These are phyloP conservation scores for Neonectria coccinea DNA, from an alignment of 2,329 filamentous ascomycete genomes.

Conservation along the genomic window DNA sequence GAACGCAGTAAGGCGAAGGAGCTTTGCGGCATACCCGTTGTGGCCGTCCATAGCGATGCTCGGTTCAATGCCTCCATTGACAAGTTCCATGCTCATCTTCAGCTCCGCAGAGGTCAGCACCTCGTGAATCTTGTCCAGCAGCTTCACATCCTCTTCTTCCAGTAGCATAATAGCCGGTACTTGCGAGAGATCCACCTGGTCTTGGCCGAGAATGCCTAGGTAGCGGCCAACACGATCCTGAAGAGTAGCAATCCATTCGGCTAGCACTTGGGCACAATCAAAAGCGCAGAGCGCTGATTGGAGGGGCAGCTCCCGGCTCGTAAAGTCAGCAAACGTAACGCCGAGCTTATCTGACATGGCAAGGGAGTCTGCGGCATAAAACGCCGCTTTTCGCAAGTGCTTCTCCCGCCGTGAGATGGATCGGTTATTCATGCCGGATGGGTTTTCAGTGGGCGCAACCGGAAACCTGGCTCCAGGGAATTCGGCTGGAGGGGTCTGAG, in stretches of 20 bases:
- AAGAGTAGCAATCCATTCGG: conserved; percentile 92
- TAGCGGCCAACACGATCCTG: conserved; percentile 95
- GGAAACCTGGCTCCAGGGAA: conserved; percentile 55
- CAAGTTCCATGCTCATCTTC: conserved; percentile 75
- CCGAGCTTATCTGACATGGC: conserved; percentile 89
- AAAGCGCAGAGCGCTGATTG: conserved; percentile 94
- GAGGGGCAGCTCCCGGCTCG: conserved; percentile 85
- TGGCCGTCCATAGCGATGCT: conserved; percentile 68
- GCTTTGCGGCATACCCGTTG: conserved; percentile 85
- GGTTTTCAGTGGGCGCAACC: conserved; percentile 36
- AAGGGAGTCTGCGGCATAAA: conserved; percentile 92
- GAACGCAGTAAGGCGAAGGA: conserved; percentile 85
- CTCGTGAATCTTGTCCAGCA: conserved; percentile 84
- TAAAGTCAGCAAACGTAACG: conserved; percentile 85
- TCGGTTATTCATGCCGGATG: conserved; percentile 49
- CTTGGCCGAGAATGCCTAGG: conserved; percentile 85
- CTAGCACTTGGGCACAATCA: conserved; percentile 92
- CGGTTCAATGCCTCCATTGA: conserved; percentile 63
- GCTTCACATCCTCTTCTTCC: conserved; percentile 89
- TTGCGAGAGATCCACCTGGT: conserved; percentile 81
- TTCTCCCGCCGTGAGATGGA: conserved; percentile 81
- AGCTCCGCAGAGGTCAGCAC: conserved; percentile 81
- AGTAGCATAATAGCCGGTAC: conserved; percentile 90
- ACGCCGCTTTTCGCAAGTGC: conserved; percentile 92
- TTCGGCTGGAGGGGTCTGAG: conserved; percentile 62